phyloP scores from a whole-genome alignment of 2,329 filamentous ascomycete species.

The Biscogniauxia marginata region DNA sequence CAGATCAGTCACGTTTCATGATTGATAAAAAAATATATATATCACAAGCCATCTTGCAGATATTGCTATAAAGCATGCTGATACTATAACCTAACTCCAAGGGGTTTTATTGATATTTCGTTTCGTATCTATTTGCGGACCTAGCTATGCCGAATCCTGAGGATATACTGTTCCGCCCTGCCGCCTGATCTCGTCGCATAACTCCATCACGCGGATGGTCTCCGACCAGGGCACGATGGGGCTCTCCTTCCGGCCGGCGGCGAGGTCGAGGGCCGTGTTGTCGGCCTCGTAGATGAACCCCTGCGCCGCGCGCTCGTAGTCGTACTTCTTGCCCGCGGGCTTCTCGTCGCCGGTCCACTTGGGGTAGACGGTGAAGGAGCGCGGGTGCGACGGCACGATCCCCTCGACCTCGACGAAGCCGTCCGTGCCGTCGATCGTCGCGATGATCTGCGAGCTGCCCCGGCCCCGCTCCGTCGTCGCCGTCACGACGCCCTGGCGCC shows the following conservation, averaged over 20 bases:
- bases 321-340: slow-evolving; percentile 30
- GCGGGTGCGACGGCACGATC: slow-evolving; percentile 31
- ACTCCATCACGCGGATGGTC: slow-evolving; percentile 44
- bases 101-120: too few relatives aligned
- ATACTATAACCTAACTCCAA: too few relatives aligned
- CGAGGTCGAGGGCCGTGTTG: slow-evolving; percentile 40
- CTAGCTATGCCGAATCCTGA: not conserved
- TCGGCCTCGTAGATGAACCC: slow-evolving; percentile 48
- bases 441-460: slow-evolving; percentile 27
- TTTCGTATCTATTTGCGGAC: too few relatives aligned
- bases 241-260: slow-evolving; percentile 37
- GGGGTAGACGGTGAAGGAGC: slow-evolving; percentile 36
- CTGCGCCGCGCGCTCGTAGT: slow-evolving; percentile 36
- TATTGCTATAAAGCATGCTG: too few relatives aligned
- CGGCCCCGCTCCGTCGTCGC: slow-evolving; percentile 34
- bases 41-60: too few relatives aligned
- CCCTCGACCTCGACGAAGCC: slow-evolving; percentile 40
- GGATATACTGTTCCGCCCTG: slow-evolving; percentile 16
- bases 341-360: slow-evolving; percentile 26
- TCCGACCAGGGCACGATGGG: slow-evolving; percentile 45
- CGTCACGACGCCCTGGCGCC: slow-evolving; percentile 42
- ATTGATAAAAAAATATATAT: too few relatives aligned
- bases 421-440: slow-evolving; percentile 40
- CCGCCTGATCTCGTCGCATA: slow-evolving; percentile 46
- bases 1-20: too few relatives aligned